Percentiles rank a stretch among this genome's conserved stretches.
Evolutionary conservation across 352 stramenopile genomes (phyloP).

Genomic region (Globisporangium lucens): DNA sequence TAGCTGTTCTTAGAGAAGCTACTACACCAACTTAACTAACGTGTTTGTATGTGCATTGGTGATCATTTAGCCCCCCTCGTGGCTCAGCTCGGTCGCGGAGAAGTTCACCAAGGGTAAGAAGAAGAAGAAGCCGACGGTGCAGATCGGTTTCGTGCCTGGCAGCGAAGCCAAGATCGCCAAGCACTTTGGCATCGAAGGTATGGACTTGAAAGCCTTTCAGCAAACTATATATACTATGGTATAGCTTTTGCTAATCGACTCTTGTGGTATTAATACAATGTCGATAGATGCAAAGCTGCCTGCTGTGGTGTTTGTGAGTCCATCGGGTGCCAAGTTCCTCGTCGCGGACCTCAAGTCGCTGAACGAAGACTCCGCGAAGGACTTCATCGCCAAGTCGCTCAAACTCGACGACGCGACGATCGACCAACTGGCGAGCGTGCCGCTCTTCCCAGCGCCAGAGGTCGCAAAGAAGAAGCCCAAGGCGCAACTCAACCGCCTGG

Average conservation of each 20-base stretch:
- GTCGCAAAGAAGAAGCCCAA: slow-evolving; percentile 72
- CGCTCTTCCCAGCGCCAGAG: slow-evolving; percentile 62
- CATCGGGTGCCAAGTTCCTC: slow-evolving; percentile 42
- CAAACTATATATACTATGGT: neutral
- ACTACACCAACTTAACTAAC: neutral
- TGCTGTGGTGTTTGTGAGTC: slow-evolving; percentile 58
- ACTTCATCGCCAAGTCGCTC: slow-evolving; percentile 55
- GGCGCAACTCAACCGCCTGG: slow-evolving; percentile 40
- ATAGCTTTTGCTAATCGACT: neutral
- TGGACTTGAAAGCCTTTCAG: neutral
- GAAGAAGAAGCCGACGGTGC: slow-evolving; percentile 51
- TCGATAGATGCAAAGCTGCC: slow-evolving; percentile 41
- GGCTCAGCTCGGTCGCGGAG: slow-evolving; percentile 52
- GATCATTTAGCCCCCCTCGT: slow-evolving; percentile 38
- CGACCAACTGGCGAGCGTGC: slow-evolving; percentile 32
- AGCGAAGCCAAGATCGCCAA: slow-evolving; percentile 66
- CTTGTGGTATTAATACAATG: neutral
- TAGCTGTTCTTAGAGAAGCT: neutral
- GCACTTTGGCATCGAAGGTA: slow-evolving; percentile 55
- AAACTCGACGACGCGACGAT: slow-evolving; percentile 26
- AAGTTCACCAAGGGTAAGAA: slow-evolving; percentile 57
- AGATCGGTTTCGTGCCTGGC: slow-evolving; percentile 56
- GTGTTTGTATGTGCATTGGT: neutral
- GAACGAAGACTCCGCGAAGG: slow-evolving; percentile 46
- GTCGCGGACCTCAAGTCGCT: slow-evolving; percentile 27